A percentile compares a stretch with the other conserved stretches of the same genome.
These are phyloP conservation scores for Arabidopsis suecica DNA, from an alignment of 345 rosid genomes.

Conservation along the genomic window DNA sequence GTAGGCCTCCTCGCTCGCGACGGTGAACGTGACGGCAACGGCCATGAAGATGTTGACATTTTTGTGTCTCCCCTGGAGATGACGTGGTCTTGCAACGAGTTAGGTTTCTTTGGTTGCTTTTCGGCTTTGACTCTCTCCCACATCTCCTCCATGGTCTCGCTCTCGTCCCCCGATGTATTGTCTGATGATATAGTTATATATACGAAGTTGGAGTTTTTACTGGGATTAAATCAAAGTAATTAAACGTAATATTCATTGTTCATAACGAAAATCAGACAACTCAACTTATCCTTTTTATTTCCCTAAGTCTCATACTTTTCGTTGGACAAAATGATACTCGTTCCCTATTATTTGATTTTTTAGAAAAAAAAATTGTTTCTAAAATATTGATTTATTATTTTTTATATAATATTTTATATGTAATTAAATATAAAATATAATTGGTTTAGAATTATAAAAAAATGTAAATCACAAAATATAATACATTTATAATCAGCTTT, in stretches of 20 bases:
- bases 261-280: not conserved
- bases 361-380: too few species aligned
- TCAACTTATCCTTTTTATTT: not conserved
- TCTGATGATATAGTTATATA: slow-evolving; percentile 7
- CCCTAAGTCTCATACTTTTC: not conserved
- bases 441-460: too few species aligned
- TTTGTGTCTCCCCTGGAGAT: slow-evolving; percentile 34
- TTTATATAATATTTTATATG: too few species aligned
- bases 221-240: not conserved
- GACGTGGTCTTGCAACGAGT: slow-evolving; percentile 54
- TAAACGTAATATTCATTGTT: not conserved
- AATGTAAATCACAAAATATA: too few species aligned
- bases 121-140: slow-evolving; percentile 46
- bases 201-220: not conserved
- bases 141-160: slow-evolving; percentile 43
- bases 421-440: too few species aligned
- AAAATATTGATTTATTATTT: too few species aligned
- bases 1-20: not conserved
- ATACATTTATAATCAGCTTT: too few species aligned
- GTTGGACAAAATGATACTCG: too few species aligned
- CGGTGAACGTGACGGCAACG: not conserved
- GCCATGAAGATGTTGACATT: slow-evolving; percentile 47
- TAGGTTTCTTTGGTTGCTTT: slow-evolving; percentile 59
- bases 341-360: too few species aligned
- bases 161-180: slow-evolving; percentile 36